Percentiles rank a stretch among this genome's conserved stretches.
phyloP scores from a whole-genome alignment of 2,329 filamentous ascomycete species.

The Ophiostoma ulmi region DNA sequence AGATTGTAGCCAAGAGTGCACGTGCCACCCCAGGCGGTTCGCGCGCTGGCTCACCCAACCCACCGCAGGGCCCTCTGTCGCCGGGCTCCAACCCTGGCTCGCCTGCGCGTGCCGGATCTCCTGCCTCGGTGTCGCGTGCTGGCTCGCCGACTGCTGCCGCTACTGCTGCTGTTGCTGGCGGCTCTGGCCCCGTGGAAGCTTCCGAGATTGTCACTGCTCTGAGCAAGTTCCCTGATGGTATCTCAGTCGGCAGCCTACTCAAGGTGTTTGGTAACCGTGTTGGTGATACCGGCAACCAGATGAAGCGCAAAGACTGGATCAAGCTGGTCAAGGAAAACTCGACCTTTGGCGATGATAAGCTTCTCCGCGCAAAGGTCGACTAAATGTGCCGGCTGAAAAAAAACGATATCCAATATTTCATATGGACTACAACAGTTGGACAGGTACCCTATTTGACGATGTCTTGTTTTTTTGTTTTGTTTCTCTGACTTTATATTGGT shows the following conservation, averaged over 20 bases:
- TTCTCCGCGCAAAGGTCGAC: constrained; percentile 38
- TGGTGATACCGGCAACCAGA: constrained; percentile 47
- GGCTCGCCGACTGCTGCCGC: constrained; percentile 31
- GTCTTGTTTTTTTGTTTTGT: neutral
- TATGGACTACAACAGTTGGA: neutral
- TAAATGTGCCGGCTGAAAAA: neutral
- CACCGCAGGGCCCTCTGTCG: constrained; percentile 31
- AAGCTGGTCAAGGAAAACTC: constrained; percentile 53
- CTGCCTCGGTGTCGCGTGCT: constrained; percentile 24
- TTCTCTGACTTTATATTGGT: neutral
- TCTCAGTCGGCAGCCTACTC: constrained; percentile 51
- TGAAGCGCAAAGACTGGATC: constrained; percentile 53
- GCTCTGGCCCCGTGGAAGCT: constrained; percentile 39
- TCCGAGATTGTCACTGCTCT: constrained; percentile 53
- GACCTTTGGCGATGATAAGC: constrained; percentile 53
- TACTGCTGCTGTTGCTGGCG: neutral
- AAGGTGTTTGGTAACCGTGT: constrained; percentile 51
- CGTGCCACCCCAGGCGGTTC: constrained; percentile 54
- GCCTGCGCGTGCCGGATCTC: constrained; percentile 26
- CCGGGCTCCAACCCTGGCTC: constrained; percentile 26
- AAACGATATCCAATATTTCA: too few relatives aligned
- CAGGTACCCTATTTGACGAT: neutral
- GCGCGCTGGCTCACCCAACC: constrained; percentile 56
- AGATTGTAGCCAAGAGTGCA: constrained; percentile 44
- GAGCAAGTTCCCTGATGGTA: constrained; percentile 46